Percentiles rank a stretch among this genome's conserved stretches.
These are phyloP conservation scores for Dioscorea zingiberensis DNA, from an alignment of 106 monocot genomes.

Conservation along the genomic window DNA sequence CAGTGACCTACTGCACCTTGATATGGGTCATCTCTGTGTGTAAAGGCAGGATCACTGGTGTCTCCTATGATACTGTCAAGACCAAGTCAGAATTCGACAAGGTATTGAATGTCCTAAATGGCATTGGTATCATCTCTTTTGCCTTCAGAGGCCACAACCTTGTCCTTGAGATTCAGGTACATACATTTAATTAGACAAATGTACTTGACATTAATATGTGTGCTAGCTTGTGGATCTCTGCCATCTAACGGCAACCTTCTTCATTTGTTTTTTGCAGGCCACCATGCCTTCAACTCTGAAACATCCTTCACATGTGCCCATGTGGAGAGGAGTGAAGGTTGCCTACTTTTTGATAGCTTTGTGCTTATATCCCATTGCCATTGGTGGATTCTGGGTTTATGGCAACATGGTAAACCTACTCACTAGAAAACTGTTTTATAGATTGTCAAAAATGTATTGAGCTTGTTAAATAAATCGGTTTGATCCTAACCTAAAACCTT, in stretches of 20 bases:
- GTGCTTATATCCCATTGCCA: constrained; percentile 71
- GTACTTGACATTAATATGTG: too few relatives aligned
- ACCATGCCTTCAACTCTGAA: constrained; percentile 88
- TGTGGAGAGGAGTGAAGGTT: constrained; percentile 86
- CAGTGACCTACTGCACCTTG: constrained; percentile 75
- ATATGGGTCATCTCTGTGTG: constrained; percentile 72
- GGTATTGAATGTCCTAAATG: constrained; percentile 45
- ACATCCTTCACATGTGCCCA: constrained; percentile 68
- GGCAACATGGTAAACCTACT: constrained; percentile 59
- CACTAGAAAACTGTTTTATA: too few relatives aligned
- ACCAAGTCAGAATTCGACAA: constrained; percentile 15
- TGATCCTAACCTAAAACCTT: too few relatives aligned
- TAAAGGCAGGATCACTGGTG: constrained; percentile 34
- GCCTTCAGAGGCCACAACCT: constrained; percentile 93
- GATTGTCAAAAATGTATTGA: too few relatives aligned
- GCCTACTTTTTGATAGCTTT: constrained; percentile 55
- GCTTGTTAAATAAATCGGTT: too few relatives aligned
- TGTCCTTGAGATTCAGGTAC: constrained; percentile 86
- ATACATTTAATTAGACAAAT: too few relatives aligned
- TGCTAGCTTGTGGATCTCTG: too few relatives aligned
- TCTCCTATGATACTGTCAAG: constrained; percentile 35
- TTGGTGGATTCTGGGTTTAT: constrained; percentile 93
- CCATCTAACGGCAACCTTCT: too few relatives aligned
- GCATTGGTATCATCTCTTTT: constrained; percentile 77
- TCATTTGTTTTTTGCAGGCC: constrained; percentile 48